These are phyloP conservation scores for Planoprotostelium fungivorum DNA, from an alignment of 78 protist species.

Conservation along the genomic window DNA sequence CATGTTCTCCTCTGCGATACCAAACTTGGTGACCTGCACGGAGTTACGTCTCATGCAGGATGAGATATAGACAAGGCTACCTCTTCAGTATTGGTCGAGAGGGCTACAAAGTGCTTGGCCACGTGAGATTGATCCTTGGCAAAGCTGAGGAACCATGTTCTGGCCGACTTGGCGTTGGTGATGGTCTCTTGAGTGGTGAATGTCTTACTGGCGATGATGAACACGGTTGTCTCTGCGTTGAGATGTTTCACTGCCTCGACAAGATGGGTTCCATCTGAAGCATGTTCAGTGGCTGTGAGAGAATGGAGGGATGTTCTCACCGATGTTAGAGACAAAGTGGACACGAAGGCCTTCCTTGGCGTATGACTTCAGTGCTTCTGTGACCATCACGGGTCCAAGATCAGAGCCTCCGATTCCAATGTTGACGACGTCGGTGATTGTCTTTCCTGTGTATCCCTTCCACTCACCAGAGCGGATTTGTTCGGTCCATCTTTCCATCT, in stretches of 20 bases:
- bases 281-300: neutral
- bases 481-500: conserved; percentile 53
- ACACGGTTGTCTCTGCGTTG: conserved; percentile 83
- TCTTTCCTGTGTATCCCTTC: conserved; percentile 87
- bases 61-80: neutral
- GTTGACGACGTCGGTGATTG: conserved; percentile 87
- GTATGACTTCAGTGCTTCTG: conserved; percentile 87
- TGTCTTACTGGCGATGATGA: conserved; percentile 92
- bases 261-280: conserved; percentile 83
- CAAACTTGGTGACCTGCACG: conserved; percentile 67
- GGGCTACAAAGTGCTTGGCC: conserved; percentile 94
- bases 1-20: conserved; percentile 90
- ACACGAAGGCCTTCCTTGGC: conserved; percentile 36
- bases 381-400: conserved; percentile 94
- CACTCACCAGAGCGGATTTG: conserved; percentile 81
- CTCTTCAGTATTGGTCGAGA: conserved; percentile 86
- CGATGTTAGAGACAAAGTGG: conserved; percentile 94
- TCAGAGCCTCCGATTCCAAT: conserved; percentile 97
- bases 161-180: conserved; percentile 87
- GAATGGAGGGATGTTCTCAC: neutral
- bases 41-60: too few species aligned
- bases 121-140: conserved; percentile 18
- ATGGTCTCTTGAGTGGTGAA: conserved; percentile 96
- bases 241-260: conserved; percentile 64
- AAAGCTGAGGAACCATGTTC: conserved; percentile 66